Conservation (phyloP, 2,329 filamentous ascomycete species). For the Madurella fahalii region DNA sequence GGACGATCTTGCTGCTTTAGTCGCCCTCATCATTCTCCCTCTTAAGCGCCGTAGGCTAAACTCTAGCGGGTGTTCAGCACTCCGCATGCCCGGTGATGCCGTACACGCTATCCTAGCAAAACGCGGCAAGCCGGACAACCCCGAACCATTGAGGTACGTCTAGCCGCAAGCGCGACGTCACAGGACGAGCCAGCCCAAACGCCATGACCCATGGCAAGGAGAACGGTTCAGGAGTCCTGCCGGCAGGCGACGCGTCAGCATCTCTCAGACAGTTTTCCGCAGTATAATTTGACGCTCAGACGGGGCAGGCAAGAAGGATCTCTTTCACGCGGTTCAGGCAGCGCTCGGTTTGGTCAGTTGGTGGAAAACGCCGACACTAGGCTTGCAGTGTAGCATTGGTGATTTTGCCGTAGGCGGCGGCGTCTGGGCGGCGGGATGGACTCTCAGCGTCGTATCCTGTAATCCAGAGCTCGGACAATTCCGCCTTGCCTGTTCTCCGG, state of each 20-base stretch:
- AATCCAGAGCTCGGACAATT: conserved; percentile 10
- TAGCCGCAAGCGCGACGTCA: conserved; percentile 13
- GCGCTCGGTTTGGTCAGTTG: conserved; percentile 1
- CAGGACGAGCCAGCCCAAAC: conserved; percentile 12
- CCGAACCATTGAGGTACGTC: background rate
- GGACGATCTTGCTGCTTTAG: conserved; percentile 2
- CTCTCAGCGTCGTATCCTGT: conserved; percentile 15
- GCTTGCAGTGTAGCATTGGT: conserved; percentile 19
- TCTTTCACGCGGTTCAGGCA: background rate
- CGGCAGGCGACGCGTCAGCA: background rate
- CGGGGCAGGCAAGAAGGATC: background rate
- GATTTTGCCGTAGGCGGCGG: conserved; percentile 20
- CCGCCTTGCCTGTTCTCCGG: conserved; percentile 11
- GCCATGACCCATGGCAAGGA: background rate
- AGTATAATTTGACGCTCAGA: conserved; percentile 1
- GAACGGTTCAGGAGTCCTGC: background rate
- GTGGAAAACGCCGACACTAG: background rate
- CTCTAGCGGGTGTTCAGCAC: conserved; percentile 1
- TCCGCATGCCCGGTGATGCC: background rate
- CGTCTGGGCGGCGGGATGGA: conserved; percentile 4
- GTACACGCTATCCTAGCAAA: background rate
- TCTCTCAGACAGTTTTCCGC: conserved; percentile 3
- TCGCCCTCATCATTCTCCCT: background rate
- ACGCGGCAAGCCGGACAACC: background rate
- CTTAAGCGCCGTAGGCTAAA: conserved; percentile 9